Percentiles rank a stretch among this genome's conserved stretches.
phyloP scores from a whole-genome alignment of 768 basidiomycete species.

The Boletus reticulatus region DNA sequence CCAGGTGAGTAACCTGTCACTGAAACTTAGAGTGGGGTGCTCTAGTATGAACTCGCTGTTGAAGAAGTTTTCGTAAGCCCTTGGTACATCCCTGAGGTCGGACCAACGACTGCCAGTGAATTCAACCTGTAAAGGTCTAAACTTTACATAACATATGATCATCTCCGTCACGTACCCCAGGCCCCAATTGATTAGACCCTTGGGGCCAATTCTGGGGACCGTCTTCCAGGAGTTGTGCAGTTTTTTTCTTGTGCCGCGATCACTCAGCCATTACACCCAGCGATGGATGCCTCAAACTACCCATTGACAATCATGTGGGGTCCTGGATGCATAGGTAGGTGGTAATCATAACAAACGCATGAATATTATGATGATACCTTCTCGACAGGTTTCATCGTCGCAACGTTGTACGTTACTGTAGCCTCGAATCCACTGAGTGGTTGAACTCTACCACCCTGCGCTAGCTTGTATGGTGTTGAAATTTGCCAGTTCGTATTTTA shows the following conservation, averaged over 20 bases:
- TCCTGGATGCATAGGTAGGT: slow-evolving; percentile 9
- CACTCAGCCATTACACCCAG: background rate
- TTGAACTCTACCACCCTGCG: background rate
- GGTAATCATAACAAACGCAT: background rate
- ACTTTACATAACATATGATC: too few relatives aligned
- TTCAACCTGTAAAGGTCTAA: too few relatives aligned
- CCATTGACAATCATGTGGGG: background rate
- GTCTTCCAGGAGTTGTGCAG: background rate
- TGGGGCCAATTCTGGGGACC: too few relatives aligned
- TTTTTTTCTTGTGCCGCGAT: background rate
- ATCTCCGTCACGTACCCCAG: too few relatives aligned
- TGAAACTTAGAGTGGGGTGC: too few relatives aligned
- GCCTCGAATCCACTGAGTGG: too few relatives aligned
- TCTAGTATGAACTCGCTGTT: too few relatives aligned
- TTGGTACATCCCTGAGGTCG: too few relatives aligned
- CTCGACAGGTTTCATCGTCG: background rate
- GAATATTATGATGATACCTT: background rate
- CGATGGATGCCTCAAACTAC: background rate
- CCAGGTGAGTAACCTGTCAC: too few relatives aligned
- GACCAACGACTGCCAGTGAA: too few relatives aligned
- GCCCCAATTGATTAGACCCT: too few relatives aligned
- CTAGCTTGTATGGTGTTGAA: slow-evolving; percentile 6
- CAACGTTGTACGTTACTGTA: slow-evolving; percentile 1
- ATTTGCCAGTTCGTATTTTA: slow-evolving; percentile 11
- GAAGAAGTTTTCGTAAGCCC: too few relatives aligned